These are phyloP conservation scores for Cymbidium sinense DNA, from an alignment of 106 monocot species.

Conservation along the genomic window DNA sequence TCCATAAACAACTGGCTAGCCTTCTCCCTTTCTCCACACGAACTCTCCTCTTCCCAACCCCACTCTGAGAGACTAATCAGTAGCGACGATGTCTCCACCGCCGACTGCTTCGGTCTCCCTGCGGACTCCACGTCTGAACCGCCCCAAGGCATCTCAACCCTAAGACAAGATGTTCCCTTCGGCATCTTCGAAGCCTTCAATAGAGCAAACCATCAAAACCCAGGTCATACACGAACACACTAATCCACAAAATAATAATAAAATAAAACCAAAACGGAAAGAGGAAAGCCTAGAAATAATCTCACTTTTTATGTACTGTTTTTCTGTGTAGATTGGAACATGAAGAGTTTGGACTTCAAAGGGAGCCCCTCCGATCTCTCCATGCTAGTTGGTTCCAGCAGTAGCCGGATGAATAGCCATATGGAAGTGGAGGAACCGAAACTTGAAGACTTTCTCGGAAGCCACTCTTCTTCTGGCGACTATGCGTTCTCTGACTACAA, in stretches of 20 bases:
- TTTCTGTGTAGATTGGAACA: conserved; percentile 52
- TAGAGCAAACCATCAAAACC: conserved; percentile 28
- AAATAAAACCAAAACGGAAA: neutral
- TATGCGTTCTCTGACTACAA: conserved; percentile 43
- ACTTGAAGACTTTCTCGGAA: conserved; percentile 73
- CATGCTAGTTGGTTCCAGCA: conserved; percentile 64
- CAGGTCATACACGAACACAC: conserved; percentile 21
- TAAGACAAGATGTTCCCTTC: conserved; percentile 37
- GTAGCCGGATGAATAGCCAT: conserved; percentile 15
- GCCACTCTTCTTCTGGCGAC: conserved; percentile 33
- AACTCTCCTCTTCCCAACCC: conserved; percentile 18
- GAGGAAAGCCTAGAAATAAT: neutral
- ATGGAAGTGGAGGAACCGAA: conserved; percentile 54
- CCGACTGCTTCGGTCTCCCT: conserved; percentile 34
- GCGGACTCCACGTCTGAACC: conserved; percentile 21
- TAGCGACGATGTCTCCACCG: conserved; percentile 20
- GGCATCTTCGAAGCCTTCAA: conserved; percentile 40
- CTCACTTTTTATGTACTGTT: neutral
- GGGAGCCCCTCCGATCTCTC: conserved; percentile 59
- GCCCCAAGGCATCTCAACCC: conserved; percentile 36
- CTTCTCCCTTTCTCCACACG: conserved; percentile 80
- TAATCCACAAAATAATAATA: no score
- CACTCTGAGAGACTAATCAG: conserved; percentile 11
- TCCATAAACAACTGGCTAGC: conserved; percentile 93
- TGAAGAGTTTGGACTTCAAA: conserved; percentile 50